These are phyloP conservation scores for Eimeria tenella DNA, from an alignment of 169 alveolate species.

Conservation along the genomic window DNA sequence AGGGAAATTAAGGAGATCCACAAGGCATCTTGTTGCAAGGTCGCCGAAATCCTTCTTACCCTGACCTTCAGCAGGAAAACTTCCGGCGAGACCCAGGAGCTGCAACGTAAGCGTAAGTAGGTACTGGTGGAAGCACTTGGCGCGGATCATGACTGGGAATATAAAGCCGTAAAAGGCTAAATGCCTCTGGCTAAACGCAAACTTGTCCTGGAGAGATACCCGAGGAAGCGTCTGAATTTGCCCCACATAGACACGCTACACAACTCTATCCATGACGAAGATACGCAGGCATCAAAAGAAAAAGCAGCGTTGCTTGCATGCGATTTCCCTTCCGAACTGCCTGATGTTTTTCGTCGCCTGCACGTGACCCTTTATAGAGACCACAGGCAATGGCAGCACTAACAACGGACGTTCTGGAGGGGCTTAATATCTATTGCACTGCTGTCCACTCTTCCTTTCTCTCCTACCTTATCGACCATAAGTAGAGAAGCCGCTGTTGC, in stretches of 20 bases:
- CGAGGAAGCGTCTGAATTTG: slow-evolving; percentile 33
- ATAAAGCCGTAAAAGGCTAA: slow-evolving; percentile 74
- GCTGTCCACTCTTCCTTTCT: not conserved
- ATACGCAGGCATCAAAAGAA: not conserved
- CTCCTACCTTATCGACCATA: slow-evolving; percentile 48
- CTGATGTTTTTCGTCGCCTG: too few species aligned
- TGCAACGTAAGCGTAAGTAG: slow-evolving; percentile 52
- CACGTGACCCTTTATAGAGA: not conserved
- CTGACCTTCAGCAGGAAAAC: not conserved
- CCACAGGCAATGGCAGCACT: not conserved
- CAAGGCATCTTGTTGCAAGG: too few species aligned
- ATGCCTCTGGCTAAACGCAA: slow-evolving; percentile 67
- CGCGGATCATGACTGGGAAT: slow-evolving; percentile 77
- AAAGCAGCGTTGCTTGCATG: not conserved
- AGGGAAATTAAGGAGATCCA: too few species aligned
- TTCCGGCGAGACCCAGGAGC: not conserved
- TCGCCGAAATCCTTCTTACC: not conserved
- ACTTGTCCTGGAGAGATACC: slow-evolving; percentile 13
- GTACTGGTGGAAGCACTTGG: slow-evolving; percentile 74
- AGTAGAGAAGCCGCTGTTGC: slow-evolving; percentile 46
- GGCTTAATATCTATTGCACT: not conserved
- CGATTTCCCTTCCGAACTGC: too few species aligned
- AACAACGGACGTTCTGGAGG: not conserved
- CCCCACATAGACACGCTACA: too few species aligned
- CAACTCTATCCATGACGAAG: too few species aligned